Conservation (phyloP, 2,329 filamentous ascomycete genomes). For the Paraconiothyrium brasiliense region DNA sequence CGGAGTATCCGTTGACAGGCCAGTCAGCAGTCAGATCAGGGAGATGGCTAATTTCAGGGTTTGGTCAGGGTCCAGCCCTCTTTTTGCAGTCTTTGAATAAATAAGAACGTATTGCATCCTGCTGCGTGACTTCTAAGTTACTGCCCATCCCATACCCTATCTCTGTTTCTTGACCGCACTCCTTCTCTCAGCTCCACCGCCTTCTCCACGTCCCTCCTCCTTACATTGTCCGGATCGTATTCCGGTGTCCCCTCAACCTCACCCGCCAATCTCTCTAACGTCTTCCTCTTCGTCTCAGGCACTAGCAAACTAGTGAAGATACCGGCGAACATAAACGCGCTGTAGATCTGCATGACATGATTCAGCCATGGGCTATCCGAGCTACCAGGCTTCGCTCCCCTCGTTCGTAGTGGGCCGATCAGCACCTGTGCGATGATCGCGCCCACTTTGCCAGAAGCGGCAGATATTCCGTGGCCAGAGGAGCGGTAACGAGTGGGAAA, state of each 20-base stretch:
- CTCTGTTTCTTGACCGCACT: not conserved
- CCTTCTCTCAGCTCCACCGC: conserved; percentile 8
- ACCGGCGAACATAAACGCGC: conserved; percentile 79
- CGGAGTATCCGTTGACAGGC: not conserved
- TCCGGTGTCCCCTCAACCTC: conserved; percentile 68
- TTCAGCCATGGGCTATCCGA: conserved; percentile 70
- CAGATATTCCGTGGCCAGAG: conserved; percentile 60
- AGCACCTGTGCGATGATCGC: conserved; percentile 61
- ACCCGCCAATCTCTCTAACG: conserved; percentile 75
- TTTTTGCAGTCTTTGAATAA: not conserved
- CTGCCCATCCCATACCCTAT: conserved; percentile 12
- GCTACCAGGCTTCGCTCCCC: conserved; percentile 64
- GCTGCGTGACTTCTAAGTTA: not conserved
- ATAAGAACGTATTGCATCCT: not conserved
- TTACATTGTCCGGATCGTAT: conserved; percentile 46
- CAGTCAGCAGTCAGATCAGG: not conserved
- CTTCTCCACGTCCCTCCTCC: conserved; percentile 16
- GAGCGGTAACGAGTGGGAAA: conserved; percentile 60
- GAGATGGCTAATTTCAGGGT: not conserved
- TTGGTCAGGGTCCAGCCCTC: not conserved
- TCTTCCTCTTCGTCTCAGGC: conserved; percentile 78
- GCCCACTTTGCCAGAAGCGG: conserved; percentile 59
- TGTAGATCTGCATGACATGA: conserved; percentile 78
- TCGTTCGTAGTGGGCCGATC: conserved; percentile 61
- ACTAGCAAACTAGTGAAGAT: conserved; percentile 72